These are phyloP conservation scores for Mycena amicta DNA, from an alignment of 768 basidiomycete species.

Conservation along the genomic window DNA sequence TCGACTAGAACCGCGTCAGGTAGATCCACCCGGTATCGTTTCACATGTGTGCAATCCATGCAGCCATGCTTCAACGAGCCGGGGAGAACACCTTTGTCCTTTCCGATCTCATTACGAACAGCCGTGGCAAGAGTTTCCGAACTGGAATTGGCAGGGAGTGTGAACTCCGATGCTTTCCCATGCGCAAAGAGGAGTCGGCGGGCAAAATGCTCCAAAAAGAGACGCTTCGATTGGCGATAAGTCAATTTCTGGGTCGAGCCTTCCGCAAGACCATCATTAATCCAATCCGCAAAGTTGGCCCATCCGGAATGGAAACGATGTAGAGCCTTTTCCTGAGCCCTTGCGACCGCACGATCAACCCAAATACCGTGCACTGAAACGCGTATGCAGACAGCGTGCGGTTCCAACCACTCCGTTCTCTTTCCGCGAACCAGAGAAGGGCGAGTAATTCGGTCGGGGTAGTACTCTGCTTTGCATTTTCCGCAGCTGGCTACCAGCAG, in stretches of 20 bases:
- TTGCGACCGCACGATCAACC: constrained; percentile 27
- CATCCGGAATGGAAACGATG: constrained; percentile 29
- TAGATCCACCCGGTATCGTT: neutral
- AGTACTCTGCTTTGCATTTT: constrained; percentile 24
- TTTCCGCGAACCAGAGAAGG: constrained; percentile 3
- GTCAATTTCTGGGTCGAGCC: constrained; percentile 15
- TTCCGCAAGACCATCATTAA: constrained; percentile 26
- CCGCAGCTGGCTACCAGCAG: constrained; percentile 14
- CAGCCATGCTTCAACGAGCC: constrained; percentile 2
- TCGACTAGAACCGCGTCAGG: neutral
- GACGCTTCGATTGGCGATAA: constrained; percentile 25
- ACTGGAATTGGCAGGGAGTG: constrained; percentile 19
- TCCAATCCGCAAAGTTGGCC: constrained; percentile 31
- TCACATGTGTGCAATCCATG: constrained; percentile 13
- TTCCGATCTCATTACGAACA: constrained; percentile 22
- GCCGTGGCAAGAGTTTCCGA: constrained; percentile 4
- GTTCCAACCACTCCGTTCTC: constrained; percentile 11
- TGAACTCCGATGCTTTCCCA: constrained; percentile 12
- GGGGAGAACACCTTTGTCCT: constrained; percentile 16
- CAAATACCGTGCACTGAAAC: constrained; percentile 31
- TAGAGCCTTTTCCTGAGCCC: constrained; percentile 28
- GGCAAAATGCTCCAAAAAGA: constrained; percentile 12
- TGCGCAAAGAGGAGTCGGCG: constrained; percentile 30
- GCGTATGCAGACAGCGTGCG: constrained; percentile 23
- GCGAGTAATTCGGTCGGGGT: constrained; percentile 25